These are phyloP conservation scores for Trebouxia sp. DNA, from an alignment of 139 green algal species.

Conservation along the genomic window DNA sequence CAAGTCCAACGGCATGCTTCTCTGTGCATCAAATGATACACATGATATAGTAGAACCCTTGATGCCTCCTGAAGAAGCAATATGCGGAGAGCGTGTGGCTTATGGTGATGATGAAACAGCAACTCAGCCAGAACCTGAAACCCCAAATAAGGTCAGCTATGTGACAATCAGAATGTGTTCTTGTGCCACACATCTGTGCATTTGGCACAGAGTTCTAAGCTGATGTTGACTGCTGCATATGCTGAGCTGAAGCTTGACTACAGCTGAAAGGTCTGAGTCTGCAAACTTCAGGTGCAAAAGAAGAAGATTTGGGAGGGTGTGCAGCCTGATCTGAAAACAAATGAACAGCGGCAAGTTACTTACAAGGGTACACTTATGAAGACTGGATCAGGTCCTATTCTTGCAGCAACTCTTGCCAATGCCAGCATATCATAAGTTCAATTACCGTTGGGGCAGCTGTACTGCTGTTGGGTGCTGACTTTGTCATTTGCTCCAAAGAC, in stretches of 20 bases:
- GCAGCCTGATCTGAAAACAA: slow-evolving; percentile 30
- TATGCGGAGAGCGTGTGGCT: slow-evolving; percentile 4
- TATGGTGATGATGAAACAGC: slow-evolving; percentile 22
- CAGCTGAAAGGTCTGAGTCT: neutral
- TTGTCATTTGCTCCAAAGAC: neutral
- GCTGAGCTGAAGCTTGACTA: neutral
- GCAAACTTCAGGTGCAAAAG: slow-evolving; percentile 29
- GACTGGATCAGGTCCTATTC: slow-evolving; percentile 7
- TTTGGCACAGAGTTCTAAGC: neutral
- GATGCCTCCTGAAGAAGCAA: neutral
- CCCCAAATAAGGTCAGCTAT: slow-evolving; percentile 25
- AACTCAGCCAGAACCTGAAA: slow-evolving; percentile 22
- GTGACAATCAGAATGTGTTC: neutral
- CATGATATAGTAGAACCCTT: slow-evolving; percentile 58
- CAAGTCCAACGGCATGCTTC: slow-evolving; percentile 85
- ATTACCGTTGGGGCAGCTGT: neutral
- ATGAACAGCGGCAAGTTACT: neutral
- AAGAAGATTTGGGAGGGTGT: slow-evolving; percentile 37
- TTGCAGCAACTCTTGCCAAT: slow-evolving; percentile 10
- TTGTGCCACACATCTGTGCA: neutral
- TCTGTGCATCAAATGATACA: slow-evolving; percentile 85
- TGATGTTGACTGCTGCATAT: neutral
- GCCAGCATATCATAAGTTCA: slow-evolving; percentile 21
- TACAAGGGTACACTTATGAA: slow-evolving; percentile 22
- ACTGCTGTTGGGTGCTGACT: too few relatives aligned